Evolutionary conservation across 1,139 yeast genomes (phyloP), one percentile per base, ranked within the genome.

Genomic region (Candida gigantensis): DNA sequence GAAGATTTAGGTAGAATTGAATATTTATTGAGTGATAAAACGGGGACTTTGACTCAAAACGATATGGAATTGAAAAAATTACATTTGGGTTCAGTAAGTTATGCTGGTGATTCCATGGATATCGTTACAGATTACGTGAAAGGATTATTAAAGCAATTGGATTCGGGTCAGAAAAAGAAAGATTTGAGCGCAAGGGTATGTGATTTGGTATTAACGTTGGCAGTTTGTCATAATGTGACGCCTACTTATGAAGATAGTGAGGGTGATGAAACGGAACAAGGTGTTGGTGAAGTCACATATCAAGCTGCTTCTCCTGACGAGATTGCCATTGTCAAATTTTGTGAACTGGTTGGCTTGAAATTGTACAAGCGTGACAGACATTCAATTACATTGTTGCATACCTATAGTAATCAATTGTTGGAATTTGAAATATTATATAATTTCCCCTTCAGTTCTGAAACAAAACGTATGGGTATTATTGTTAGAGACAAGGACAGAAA

Each of bases 231-330:
- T 58, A 89, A 89, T 50, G 99, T 94, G 19, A 94, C 98, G 0
- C 65, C 65, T 1, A 58, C 61, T 3, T 58, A 54, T 39, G 54
- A 46, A 31, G 53, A 52, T 28, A 46, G 45, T 15, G 45, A 38
- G 24, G 45, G 35, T 28, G 43, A 44, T n/a, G n/a, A n/a, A n/a
- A n/a, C n/a, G n/a, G n/a, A n/a, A n/a, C n/a, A n/a, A 19, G 45
- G 24, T n/a, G 18, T 23, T 9, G 44, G 45, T 1, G 43, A 41
- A 0, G 57, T 86, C 7, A 74, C 88, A 2, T 94, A 90, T 57
- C 99, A 94, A 60, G 98, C 98, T 0, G 97, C 97, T 0, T 90
- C 97, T 0, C 99, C 99, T 0, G 99, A 94, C 65, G 99, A 94
- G 59, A 82, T 92, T 46, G 98, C 99, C 14, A 92, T 94, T 48